Base-by-base conservation (phyloP, 352 stramenopile genomes). In the Globisporangium viniferum region DNA sequence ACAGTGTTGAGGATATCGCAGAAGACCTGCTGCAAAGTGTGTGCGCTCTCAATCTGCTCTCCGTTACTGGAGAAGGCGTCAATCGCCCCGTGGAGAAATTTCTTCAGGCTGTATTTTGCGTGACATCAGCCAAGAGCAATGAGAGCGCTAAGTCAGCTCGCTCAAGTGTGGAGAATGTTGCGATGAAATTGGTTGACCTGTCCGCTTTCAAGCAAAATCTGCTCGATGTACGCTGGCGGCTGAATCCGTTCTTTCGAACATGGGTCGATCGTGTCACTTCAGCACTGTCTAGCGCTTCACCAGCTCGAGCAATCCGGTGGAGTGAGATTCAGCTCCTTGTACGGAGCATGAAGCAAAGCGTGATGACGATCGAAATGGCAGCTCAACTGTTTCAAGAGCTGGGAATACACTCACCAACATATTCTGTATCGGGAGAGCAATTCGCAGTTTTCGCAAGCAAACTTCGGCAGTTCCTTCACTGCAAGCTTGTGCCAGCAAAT, bases 21-120 rank as follows among this genome's bases (percentile, higher is more conserved):
- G 39, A 54, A 29, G 39, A 64, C 20, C 39, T 64, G 8, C 39
- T 64, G 24, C 59, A 64, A 35, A 64, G 22, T 44, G 36, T 64
- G 22, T 39, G 36, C 8, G 41, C 31, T 14, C 36, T 64, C 14
- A 54, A 35, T 14, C 24, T 64, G 24, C 14, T 64, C n/a, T n/a
- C 59, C 24, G 14, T 64, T 24, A 41, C 59, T 36, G 39, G 15
- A 36, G 27, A 41, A 2, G 59, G 15, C 24, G 2, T 3, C 8
- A 53, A 18, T 36, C 59, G 12, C 24, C 59, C 41, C 22, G 15
- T 44, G 39, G 59, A 64, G 9, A 55, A 14, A 3, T 64, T 64
- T 24, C 39, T 64, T 39, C 8, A 35, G 3, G 9, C 20, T 31
- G 15, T 56, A 27, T 55, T 64, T 27, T 39, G 27, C 20, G 3